phyloP scores from a whole-genome alignment of 257 asterid species.

The Solanum chaucha region DNA sequence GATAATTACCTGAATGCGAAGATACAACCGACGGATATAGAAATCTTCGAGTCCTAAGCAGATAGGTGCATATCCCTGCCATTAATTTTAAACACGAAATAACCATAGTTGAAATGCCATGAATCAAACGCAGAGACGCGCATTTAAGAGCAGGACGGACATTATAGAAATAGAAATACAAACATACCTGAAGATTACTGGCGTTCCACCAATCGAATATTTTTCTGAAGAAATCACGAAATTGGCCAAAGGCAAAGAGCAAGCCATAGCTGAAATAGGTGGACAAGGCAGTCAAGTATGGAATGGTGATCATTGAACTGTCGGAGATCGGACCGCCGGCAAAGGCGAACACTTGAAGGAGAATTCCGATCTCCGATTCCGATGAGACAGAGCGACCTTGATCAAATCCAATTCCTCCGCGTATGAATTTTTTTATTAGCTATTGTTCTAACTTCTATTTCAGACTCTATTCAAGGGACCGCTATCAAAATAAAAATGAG shows the following conservation, averaged over 20 bases:
- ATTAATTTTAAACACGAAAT: neutral
- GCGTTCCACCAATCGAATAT: constrained; percentile 57
- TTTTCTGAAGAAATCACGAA: constrained; percentile 81
- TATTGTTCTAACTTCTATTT: neutral
- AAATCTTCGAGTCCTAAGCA: constrained; percentile 97
- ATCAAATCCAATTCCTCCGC: neutral
- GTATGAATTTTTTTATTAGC: neutral
- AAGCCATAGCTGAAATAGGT: constrained; percentile 93
- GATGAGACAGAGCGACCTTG: neutral
- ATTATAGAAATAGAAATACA: neutral
- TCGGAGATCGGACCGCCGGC: constrained; percentile 15
- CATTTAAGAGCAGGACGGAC: neutral
- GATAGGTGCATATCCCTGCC: constrained; percentile 95
- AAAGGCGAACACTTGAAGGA: constrained; percentile 5
- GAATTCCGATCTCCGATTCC: neutral
- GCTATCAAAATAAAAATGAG: neutral
- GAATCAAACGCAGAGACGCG: neutral
- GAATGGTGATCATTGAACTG: constrained; percentile 61
- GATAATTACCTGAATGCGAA: constrained; percentile 69
- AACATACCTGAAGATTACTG: constrained; percentile 53
- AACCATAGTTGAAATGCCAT: neutral
- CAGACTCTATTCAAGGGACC: neutral
- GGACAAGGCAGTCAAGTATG: constrained; percentile 82
- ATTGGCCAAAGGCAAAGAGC: constrained; percentile 86
- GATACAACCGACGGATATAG: constrained; percentile 74